Percentiles rank a stretch among this genome's conserved stretches.
Evolutionary conservation across 306 rosid genomes (phyloP).

Genomic region (Ammopiptanthus mongolicus): DNA sequence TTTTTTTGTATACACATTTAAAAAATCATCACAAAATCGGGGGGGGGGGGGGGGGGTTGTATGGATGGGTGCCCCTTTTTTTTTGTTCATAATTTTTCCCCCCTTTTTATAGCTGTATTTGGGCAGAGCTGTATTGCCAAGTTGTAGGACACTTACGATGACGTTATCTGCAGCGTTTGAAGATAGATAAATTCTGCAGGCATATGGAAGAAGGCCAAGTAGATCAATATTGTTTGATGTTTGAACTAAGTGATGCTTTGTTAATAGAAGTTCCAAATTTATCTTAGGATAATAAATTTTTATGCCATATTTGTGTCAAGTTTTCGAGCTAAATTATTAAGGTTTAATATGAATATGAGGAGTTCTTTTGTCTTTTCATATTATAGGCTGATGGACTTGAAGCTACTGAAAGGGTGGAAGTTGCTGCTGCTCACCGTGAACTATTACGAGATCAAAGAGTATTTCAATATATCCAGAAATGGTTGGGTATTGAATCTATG

Average conservation of each 20-base stretch:
- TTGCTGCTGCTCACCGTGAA: conserved; percentile 60
- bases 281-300: not conserved
- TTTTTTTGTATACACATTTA: too few relatives aligned
- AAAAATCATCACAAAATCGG: too few relatives aligned
- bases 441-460: conserved; percentile 48
- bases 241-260: not conserved
- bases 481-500: conserved; percentile 63
- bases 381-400: conserved; percentile 79
- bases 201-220: not conserved
- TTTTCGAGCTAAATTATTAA: not conserved
- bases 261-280: not conserved
- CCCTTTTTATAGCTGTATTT: too few relatives aligned
- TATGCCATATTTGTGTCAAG: not conserved
- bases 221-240: not conserved
- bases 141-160: not conserved
- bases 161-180: not conserved
- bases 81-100: too few relatives aligned
- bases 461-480: conserved; percentile 48
- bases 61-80: too few relatives aligned
- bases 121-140: not conserved
- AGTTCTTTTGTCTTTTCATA: conserved; percentile 19
- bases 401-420: conserved; percentile 70
- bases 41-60: too few relatives aligned
- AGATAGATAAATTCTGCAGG: not conserved
- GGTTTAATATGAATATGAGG: not conserved